These are phyloP conservation scores for Lasiodiplodia gonubiensis DNA, from an alignment of 2,329 filamentous ascomycete genomes.

Conservation along the genomic window DNA sequence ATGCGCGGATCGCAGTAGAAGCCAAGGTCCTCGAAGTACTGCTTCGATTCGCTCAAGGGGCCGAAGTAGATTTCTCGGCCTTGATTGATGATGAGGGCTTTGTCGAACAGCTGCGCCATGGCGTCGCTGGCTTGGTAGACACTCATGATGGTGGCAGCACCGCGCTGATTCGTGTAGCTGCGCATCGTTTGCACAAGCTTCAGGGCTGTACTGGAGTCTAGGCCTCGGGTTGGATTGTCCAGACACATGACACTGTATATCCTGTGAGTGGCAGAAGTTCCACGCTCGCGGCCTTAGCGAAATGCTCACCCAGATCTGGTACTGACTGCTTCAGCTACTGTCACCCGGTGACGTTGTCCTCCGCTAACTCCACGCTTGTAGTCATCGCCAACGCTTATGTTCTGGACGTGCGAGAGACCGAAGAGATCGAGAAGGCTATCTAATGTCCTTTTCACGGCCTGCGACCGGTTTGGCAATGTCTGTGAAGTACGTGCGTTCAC, in stretches of 20 bases:
- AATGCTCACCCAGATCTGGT: not conserved
- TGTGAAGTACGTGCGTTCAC: not conserved
- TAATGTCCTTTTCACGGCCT: not conserved
- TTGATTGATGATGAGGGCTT: constrained; percentile 75
- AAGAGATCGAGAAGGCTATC: not conserved
- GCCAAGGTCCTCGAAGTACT: constrained; percentile 71
- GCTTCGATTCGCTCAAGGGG: constrained; percentile 61
- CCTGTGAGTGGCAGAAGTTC: not conserved
- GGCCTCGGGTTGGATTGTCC: constrained; percentile 53
- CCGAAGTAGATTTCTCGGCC: constrained; percentile 81
- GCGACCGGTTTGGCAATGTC: not conserved
- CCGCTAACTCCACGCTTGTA: constrained; percentile 1
- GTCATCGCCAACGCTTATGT: not conserved
- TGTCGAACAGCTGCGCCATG: constrained; percentile 65
- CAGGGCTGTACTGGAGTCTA: constrained; percentile 56
- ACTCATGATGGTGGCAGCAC: constrained; percentile 59
- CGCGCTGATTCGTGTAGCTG: constrained; percentile 56
- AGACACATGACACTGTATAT: constrained; percentile 36
- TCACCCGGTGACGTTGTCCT: not conserved
- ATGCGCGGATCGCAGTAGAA: constrained; percentile 71
- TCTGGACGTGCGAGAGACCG: not conserved
- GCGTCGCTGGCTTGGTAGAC: constrained; percentile 60
- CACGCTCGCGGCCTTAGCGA: not conserved
- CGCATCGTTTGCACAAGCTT: constrained; percentile 63
- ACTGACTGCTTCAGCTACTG: not conserved